Evolutionary conservation across 768 basidiomycete genomes (phyloP).

Genomic region (Lentinula raphanica): DNA sequence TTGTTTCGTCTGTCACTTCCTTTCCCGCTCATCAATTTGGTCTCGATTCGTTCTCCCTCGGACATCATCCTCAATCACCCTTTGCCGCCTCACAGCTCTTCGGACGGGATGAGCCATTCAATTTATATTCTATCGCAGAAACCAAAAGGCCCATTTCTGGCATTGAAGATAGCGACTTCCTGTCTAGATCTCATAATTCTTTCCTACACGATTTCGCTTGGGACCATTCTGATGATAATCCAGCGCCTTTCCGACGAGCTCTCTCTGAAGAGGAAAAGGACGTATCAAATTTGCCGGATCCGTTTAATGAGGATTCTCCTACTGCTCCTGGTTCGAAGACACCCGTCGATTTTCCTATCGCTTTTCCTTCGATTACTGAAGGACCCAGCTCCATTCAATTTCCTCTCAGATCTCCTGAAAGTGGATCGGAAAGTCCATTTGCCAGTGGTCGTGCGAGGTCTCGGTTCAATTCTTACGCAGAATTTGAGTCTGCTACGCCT

Average conservation of each 20-base stretch:
- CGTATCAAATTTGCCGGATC: conserved; percentile 32
- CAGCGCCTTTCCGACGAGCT: conserved; percentile 73
- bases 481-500: conserved; percentile 67
- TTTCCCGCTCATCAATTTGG: conserved; percentile 79
- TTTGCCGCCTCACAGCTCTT: conserved; percentile 86
- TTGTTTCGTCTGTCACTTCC: conserved; percentile 65
- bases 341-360: conserved; percentile 52
- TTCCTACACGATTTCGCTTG: conserved; percentile 40
- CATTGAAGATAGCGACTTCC: conserved; percentile 49
- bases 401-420: conserved; percentile 76
- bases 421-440: conserved; percentile 51
- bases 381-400: conserved; percentile 74
- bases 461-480: conserved; percentile 67
- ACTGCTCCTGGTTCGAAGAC: conserved; percentile 41
- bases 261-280: conserved; percentile 75
- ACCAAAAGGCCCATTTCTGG: conserved; percentile 52
- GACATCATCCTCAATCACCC: conserved; percentile 69
- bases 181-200: conserved; percentile 43
- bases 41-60: conserved; percentile 28
- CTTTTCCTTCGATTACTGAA: conserved; percentile 44
- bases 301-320: conserved; percentile 39
- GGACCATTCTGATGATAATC: conserved; percentile 46
- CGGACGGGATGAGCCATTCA: conserved; percentile 73
- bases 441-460: conserved; percentile 46
- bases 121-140: conserved; percentile 78